Evolutionary conservation across 108 stramenopile species (phyloP), one percentile per base, ranked within the genome.

Genomic region (Cyclostephanos tholiformis): DNA sequence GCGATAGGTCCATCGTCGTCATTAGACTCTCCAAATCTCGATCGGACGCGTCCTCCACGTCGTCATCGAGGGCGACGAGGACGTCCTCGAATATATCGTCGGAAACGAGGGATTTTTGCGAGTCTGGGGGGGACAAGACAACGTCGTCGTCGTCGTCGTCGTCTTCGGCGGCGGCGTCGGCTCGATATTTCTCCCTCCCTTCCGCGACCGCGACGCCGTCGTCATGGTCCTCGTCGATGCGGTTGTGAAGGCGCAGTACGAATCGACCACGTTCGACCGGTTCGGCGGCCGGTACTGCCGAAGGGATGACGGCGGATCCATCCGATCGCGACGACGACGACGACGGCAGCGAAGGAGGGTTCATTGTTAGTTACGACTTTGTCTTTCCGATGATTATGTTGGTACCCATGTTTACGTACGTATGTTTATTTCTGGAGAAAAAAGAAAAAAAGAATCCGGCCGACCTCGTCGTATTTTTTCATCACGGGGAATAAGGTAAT

Each of bases 1-100:
- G n/a, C n/a, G n/a, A n/a, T n/a, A n/a, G n/a, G n/a, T n/a, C n/a
- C n/a, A n/a, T n/a, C n/a, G n/a, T n/a, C n/a, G n/a, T n/a, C 22
- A 80, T 26, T 14, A 80, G 48, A 10, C 73, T 32, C 20, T 80
- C 73, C 73, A 80, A 30, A 59, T 80, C 72, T 14, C 16, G 73
- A 36, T 80, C 67, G 50, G 50, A 27, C 11, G 61, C 48, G 23
- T 60, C 55, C 16, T 73, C 71, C 20, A 68, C 67, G 17, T 43
- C 41, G 6, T 27, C n/a, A n/a, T n/a, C n/a, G n/a, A n/a, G n/a
- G n/a, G n/a, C n/a, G n/a, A n/a, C 26, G 4, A 73, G 25, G 19
- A 67, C 79, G 23, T 63, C 69, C 26, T 67, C 72, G 27, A 74
- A 52, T 27, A 46, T 50, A 19, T 77, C 76, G 25, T 59, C 16